A percentile compares a stretch with the other conserved stretches of the same genome.
phyloP scores from a whole-genome alignment of 2,329 filamentous ascomycete species.

The Epichloe glyceriae region DNA sequence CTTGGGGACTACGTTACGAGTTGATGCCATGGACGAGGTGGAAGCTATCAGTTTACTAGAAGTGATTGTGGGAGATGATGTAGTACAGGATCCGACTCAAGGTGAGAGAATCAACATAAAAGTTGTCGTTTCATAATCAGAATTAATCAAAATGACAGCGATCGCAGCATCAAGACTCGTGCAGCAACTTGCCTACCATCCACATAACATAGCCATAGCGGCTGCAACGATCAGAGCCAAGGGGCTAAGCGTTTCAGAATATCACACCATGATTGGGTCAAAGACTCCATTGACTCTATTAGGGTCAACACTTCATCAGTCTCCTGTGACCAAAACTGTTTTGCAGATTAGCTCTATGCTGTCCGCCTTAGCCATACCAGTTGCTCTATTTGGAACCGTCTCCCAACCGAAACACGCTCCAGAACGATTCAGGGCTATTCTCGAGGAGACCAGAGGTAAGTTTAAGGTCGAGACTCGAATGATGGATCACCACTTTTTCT shows the following conservation, averaged over 20 bases:
- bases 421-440: conserved; percentile 6
- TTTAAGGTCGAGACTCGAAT: neutral
- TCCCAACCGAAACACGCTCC: conserved; percentile 7
- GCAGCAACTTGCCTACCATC: conserved; percentile 10
- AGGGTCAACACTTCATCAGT: conserved; percentile 13
- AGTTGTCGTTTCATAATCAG: neutral
- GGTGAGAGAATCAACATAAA: conserved; percentile 4
- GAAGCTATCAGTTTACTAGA: conserved; percentile 11
- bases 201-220: conserved; percentile 10
- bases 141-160: conserved; percentile 5
- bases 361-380: conserved; percentile 12
- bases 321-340: conserved; percentile 11
- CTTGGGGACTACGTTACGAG: conserved; percentile 12
- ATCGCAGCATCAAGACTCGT: conserved; percentile 10
- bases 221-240: conserved; percentile 13
- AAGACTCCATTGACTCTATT: conserved; percentile 7
- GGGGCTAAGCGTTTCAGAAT: conserved; percentile 8
- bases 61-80: conserved; percentile 4
- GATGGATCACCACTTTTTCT: neutral
- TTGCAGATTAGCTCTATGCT: conserved; percentile 15
- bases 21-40: conserved; percentile 11
- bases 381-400: conserved; percentile 9
- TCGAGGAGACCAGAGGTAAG: conserved; percentile 9
- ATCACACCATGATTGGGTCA: conserved; percentile 6
- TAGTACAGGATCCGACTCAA: conserved; percentile 3